Base-by-base conservation (phyloP, 495 filamentous ascomycete species). In the Rhypophila decipiens region DNA sequence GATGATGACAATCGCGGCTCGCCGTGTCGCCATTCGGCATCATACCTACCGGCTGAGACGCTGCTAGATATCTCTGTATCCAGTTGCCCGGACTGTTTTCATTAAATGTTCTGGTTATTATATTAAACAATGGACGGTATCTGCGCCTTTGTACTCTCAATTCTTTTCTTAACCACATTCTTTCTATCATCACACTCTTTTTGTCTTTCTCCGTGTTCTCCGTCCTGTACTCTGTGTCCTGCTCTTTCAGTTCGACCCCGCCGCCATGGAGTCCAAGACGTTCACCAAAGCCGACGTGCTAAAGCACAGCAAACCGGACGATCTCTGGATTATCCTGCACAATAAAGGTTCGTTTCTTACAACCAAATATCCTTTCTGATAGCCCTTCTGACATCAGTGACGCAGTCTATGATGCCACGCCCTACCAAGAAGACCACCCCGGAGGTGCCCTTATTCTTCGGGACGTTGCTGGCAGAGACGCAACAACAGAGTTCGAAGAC, bases 331-430 rank as follows among this genome's bases (percentile, higher is more conserved):
- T 44, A 71, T 77, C 24, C 70, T 82, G 52, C 75, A 81, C 60
- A 71, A 76, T 56, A 71, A 72, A 51, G 73, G 77, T 78, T 44
- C 29, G 42, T 8, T 11, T 24, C 24, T 8, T 17, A 11, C 9
- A 42, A n/a, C n/a, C 5, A 23, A 5, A 11, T 18, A 1, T 17
- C 39, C 11, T 33, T 19, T 23, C n/a, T 2, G 13, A 21, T n/a
- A 19, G 5, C 24, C 13, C 13, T 9, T 11, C 31, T 35, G 5
- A 35, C 31, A 2, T 20, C 38, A 29, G 42, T 5, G 13, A 11
- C n/a, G 13, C 39, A 79, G 79, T 83, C 24, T 82, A 80, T 60
- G 66, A 83, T 51, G 64, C 80, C n/a, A 72, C 80, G 5, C 68
- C 71, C 24, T 83, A 80, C 51, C 47, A 76, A 17, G 67, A 80